Evolutionary conservation across 306 rosid species (phyloP).

Genomic region (Herpetospermum pedunculosum): DNA sequence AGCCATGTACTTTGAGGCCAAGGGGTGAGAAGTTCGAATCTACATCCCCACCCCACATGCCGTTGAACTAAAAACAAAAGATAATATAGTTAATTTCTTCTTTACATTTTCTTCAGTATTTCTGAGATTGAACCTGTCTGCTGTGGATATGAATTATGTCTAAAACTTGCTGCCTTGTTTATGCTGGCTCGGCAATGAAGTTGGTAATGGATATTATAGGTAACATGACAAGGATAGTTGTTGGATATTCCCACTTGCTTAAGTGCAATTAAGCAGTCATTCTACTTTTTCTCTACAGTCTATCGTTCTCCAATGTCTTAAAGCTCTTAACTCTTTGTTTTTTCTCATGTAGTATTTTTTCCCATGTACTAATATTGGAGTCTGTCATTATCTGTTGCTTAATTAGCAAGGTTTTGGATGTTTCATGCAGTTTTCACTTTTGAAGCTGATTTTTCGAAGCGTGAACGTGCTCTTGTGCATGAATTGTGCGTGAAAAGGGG

Average conservation of each 20-base stretch:
- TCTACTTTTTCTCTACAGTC: not conserved
- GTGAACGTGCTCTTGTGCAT: conserved; percentile 60
- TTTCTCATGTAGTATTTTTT: not conserved
- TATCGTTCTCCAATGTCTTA: not conserved
- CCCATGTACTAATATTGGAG: not conserved
- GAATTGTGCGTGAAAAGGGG: conserved; percentile 33
- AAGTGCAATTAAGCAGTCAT: not conserved
- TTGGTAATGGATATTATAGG: not conserved
- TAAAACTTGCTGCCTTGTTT: not conserved
- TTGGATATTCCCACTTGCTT: not conserved
- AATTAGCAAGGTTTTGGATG: conserved; percentile 6
- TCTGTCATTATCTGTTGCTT: not conserved
- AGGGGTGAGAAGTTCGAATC: no score
- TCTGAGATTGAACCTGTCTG: not conserved
- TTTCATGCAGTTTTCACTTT: conserved; percentile 49
- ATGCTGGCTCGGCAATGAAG: not conserved
- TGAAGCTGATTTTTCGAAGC: conserved; percentile 32
- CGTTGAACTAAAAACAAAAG: no score
- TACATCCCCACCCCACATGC: no score
- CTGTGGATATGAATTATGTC: not conserved
- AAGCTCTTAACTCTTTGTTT: not conserved
- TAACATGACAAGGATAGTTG: not conserved
- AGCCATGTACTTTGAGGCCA: no score
- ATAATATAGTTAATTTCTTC: not conserved
- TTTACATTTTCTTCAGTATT: not conserved